phyloP scores from a whole-genome alignment of 1,284 basidiomycete species.

The Fomes fomentarius region DNA sequence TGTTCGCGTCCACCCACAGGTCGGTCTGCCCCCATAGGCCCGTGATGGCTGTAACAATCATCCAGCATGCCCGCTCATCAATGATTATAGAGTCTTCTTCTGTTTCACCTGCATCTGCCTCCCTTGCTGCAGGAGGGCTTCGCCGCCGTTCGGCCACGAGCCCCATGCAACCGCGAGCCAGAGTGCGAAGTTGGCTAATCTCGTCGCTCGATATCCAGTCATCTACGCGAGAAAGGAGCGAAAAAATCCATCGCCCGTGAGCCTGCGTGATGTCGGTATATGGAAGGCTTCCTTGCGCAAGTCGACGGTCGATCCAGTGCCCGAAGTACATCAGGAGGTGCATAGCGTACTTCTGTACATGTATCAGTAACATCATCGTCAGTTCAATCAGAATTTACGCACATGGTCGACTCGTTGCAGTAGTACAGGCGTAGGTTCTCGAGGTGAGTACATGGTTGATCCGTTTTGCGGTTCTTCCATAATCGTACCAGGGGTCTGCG shows the following conservation, averaged over 20 bases:
- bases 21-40: conserved; percentile 88
- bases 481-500: too few relatives aligned
- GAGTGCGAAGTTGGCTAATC: conserved; percentile 74
- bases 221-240: conserved; percentile 76
- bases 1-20: conserved; percentile 80
- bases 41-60: conserved; percentile 74
- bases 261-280: conserved; percentile 55
- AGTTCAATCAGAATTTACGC: conserved; percentile 28
- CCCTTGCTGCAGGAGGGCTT: conserved; percentile 5
- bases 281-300: conserved; percentile 47
- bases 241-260: conserved; percentile 86
- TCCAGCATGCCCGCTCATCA: conserved; percentile 77
- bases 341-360: conserved; percentile 61
- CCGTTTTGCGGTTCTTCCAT: too few relatives aligned
- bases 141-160: conserved; percentile 49
- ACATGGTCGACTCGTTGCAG: conserved; percentile 69
- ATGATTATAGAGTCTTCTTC: conserved; percentile 32
- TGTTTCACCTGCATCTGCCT: conserved; percentile 2
- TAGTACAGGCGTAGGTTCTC: conserved; percentile 60
- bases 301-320: conserved; percentile 74
- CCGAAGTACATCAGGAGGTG: conserved; percentile 82
- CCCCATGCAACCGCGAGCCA: conserved; percentile 75
- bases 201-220: conserved; percentile 77
- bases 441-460: conserved; percentile 26
- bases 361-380: conserved; percentile 16